These are phyloP conservation scores for Cytospora piceae DNA, from an alignment of 2,329 filamentous ascomycete genomes.

Conservation along the genomic window DNA sequence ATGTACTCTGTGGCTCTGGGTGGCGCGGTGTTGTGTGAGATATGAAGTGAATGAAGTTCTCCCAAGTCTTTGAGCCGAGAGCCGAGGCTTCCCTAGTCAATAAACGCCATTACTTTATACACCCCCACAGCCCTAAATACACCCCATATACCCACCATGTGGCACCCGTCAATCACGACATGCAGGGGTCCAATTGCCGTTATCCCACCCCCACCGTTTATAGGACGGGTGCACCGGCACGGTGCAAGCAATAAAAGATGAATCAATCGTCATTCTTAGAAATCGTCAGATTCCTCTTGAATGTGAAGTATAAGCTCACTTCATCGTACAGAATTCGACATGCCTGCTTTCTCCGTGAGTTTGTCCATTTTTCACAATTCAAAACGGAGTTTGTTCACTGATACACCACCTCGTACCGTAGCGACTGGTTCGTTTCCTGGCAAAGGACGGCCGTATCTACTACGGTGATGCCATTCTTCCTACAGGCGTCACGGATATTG, in stretches of 20 bases:
- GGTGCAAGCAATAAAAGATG: neutral
- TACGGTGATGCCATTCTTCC: slow-evolving; percentile 77
- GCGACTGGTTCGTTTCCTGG: slow-evolving; percentile 75
- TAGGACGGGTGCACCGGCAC: neutral
- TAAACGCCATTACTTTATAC: slow-evolving; percentile 8
- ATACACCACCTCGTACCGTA: slow-evolving; percentile 39
- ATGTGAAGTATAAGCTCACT: neutral
- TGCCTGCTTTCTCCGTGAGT: slow-evolving; percentile 35
- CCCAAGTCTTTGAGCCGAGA: slow-evolving; percentile 1
- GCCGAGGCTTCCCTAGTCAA: neutral
- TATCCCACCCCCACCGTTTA: neutral
- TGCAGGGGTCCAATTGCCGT: neutral
- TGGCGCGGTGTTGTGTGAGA: neutral
- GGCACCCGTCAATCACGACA: slow-evolving; percentile 1
- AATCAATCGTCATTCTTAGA: neutral
- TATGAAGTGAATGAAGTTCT: neutral
- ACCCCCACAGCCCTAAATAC: neutral
- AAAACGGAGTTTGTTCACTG: neutral
- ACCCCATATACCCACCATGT: neutral
- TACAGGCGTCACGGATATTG: slow-evolving; percentile 60
- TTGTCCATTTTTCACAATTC: neutral
- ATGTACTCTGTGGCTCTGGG: neutral
- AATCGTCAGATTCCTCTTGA: too few species aligned
- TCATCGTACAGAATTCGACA: slow-evolving; percentile 5
- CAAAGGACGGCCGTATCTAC: slow-evolving; percentile 69